These are phyloP conservation scores for Pisolithus marmoratus DNA, from an alignment of 768 basidiomycete genomes.

Conservation along the genomic window DNA sequence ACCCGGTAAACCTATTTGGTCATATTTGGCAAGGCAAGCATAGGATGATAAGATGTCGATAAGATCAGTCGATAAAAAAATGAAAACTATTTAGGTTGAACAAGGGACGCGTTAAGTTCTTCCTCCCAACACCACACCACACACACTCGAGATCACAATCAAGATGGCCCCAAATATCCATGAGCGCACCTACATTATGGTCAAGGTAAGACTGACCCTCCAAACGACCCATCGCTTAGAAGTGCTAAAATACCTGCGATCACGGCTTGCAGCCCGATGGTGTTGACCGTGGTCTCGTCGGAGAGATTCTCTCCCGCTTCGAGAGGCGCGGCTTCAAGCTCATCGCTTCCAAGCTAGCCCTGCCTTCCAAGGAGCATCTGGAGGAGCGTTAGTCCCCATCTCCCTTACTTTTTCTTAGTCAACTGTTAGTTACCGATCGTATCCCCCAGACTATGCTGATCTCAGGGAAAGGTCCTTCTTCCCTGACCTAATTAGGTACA, in stretches of 20 bases:
- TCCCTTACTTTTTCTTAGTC: not conserved
- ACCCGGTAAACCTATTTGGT: conserved; percentile 34
- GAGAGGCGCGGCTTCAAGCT: conserved; percentile 99
- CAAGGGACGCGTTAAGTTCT: conserved; percentile 13
- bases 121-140: conserved; percentile 16
- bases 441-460: conserved; percentile 81
- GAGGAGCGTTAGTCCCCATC: conserved; percentile 67
- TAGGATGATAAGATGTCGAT: conserved; percentile 29
- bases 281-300: conserved; percentile 93
- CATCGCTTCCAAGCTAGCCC: conserved; percentile 86
- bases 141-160: conserved; percentile 28
- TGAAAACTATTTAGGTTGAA: conserved; percentile 8
- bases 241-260: conserved; percentile 2
- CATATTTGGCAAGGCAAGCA: conserved; percentile 31
- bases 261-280: conserved; percentile 77
- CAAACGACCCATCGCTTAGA: not conserved
- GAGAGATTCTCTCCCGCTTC: conserved; percentile 93
- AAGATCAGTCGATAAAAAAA: conserved; percentile 25
- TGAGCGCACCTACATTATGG: conserved; percentile 99
- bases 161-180: conserved; percentile 31
- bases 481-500: conserved; percentile 93
- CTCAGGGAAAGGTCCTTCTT: conserved; percentile 94
- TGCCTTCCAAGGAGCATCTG: conserved; percentile 76
- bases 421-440: not conserved
- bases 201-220: conserved; percentile 62